These are phyloP conservation scores for Huiozyma sinensis DNA, from an alignment of 805 yeast species.

Conservation along the genomic window DNA sequence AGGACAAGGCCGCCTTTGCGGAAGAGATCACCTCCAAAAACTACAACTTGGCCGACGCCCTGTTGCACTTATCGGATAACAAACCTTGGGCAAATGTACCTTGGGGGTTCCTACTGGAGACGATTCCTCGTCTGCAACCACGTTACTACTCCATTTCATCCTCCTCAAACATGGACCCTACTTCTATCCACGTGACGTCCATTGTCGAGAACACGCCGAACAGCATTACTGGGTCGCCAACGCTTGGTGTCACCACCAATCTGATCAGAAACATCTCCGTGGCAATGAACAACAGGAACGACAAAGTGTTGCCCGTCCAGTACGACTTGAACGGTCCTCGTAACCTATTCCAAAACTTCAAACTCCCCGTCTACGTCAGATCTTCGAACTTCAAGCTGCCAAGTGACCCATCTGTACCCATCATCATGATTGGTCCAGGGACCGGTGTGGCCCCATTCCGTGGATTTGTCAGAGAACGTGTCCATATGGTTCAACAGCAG, in stretches of 20 bases:
- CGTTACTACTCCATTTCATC: conserved; percentile 96
- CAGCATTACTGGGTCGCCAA: conserved; percentile 18
- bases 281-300: conserved; percentile 38
- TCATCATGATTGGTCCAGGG: conserved; percentile 94
- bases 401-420: conserved; percentile 67
- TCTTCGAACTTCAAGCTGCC: conserved; percentile 94
- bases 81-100: conserved; percentile 69
- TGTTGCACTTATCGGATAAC: conserved; percentile 51
- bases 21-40: conserved; percentile 48
- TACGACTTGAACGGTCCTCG: conserved; percentile 86
- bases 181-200: conserved; percentile 73
- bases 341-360: conserved; percentile 33
- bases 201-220: conserved; percentile 63
- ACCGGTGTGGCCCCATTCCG: conserved; percentile 98
- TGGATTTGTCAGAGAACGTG: conserved; percentile 86
- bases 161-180: conserved; percentile 67
- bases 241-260: conserved; percentile 81
- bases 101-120: conserved; percentile 73
- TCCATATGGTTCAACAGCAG: conserved; percentile 37
- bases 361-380: conserved; percentile 85
- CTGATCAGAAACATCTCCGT: conserved; percentile 63
- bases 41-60: conserved; percentile 66
- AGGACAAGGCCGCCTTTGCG: conserved; percentile 61
- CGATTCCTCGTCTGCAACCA: conserved; percentile 73
- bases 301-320: conserved; percentile 32